Base-by-base conservation (phyloP, 192 early-diverging fungal species). In the Dimargaris verticillata region DNA sequence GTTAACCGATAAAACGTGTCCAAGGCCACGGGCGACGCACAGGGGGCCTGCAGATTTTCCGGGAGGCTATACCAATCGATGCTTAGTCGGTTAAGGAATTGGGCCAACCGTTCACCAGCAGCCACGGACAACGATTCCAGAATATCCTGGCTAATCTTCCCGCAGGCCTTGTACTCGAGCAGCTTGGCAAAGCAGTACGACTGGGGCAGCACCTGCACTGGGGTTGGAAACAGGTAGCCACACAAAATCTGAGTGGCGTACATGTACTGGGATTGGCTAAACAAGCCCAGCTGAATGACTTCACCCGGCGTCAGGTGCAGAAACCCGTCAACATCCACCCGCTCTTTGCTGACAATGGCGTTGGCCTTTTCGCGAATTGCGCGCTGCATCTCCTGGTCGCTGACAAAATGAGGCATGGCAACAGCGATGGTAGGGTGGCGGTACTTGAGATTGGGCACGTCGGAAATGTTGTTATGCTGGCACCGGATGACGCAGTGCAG, bases 1-100 rank as follows among this genome's bases (percentile, higher is more conserved):
- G 86, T 63, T 33, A 87, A 62, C 61, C 83, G 85, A 62, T 86
- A 89, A 41, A 87, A 78, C n/a, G 83, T 80, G 61, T 89, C 87
- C 13, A 87, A 68, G 1, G 83, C 78, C 61, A 82, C 76, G 22
- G 87, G 87, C 26, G 87, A 84, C 29, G 83, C 80, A 48, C 85
- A 87, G 2, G 70, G 77, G 53, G 81, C 69, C 60, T 59, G 72
- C 48, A 80, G 82, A 62, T 80, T 74, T 61, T 76, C 71, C 41
- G 83, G 80, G 28, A 77, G 78, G 33, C 64, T 66, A 52, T 81
- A 77, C 59, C 77, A 78, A 58, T 81, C 83, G 57, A 87, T 69
- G 80, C 82, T 82, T 80, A 82, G 82, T 62, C 83, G 84, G 68
- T 83, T 80, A 47, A 89, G 78, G 28, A 86, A 65, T 63, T 83